These are phyloP conservation scores for Pythium rhizo-oryzae DNA, from an alignment of 352 stramenopile species.

Conservation along the genomic window DNA sequence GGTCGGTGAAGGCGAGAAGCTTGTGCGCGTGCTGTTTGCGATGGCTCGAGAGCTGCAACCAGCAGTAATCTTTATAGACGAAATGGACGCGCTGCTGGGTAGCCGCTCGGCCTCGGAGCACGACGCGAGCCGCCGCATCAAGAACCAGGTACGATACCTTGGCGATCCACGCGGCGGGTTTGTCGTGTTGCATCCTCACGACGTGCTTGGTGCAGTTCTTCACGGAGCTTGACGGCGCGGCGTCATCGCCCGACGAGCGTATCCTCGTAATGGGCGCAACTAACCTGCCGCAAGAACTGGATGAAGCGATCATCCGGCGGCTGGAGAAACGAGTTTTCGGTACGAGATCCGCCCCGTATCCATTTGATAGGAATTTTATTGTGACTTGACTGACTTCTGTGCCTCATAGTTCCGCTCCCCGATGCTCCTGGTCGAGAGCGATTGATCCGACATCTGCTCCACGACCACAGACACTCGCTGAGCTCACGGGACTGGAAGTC, in stretches of 20 bases:
- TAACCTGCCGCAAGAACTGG: constrained; percentile 85
- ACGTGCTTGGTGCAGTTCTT: constrained; percentile 62
- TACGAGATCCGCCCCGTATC: constrained; percentile 13
- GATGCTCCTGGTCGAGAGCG: constrained; percentile 51
- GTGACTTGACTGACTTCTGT: background rate
- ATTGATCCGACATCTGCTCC: constrained; percentile 64
- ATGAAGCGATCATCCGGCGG: constrained; percentile 85
- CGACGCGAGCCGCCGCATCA: constrained; percentile 86
- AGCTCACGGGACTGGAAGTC: constrained; percentile 61
- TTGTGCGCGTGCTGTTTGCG: constrained; percentile 93
- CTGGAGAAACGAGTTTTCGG: constrained; percentile 91
- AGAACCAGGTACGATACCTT: constrained; percentile 72
- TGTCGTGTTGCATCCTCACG: background rate
- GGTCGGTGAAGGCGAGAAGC: constrained; percentile 94
- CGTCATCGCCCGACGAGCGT: constrained; percentile 69
- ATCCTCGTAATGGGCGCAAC: constrained; percentile 90
- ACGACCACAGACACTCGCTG: constrained; percentile 52
- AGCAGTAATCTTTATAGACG: constrained; percentile 90
- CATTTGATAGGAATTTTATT: too few species aligned
- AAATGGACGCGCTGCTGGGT: constrained; percentile 87
- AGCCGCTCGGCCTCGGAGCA: constrained; percentile 79
- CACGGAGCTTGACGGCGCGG: constrained; percentile 80
- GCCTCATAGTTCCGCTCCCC: constrained; percentile 65
- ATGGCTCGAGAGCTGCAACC: constrained; percentile 87
- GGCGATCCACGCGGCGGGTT: background rate